Evolutionary conservation across 768 basidiomycete genomes (phyloP), one percentile per base, ranked within the genome.

Genomic region (Termitomyces sp.): DNA sequence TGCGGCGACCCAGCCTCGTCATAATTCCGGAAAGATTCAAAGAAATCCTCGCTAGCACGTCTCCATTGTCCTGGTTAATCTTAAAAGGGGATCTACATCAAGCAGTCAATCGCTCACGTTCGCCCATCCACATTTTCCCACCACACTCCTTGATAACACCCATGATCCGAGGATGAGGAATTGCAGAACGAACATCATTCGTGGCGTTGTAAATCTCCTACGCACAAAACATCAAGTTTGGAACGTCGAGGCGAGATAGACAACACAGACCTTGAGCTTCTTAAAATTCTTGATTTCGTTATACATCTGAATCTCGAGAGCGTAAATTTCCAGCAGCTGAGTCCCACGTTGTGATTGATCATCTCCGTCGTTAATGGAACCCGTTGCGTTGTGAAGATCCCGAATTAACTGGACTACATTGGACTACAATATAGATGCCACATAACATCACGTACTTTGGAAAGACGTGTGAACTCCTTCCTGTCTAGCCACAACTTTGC

Each of bases 111-210:
- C 18, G 65, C 86, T 66, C 71, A 89, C 96, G 90, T 80, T 98
- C 97, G 58, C 92, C 94, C 97, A 99, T 98, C 95, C 97, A 98
- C 97, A 99, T 99, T 75, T 99, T 99, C 2, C 97, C 97, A 16
- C 97, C 97, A 64, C 96, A 98, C 72, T 99, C 97, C 68, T 95
- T 92, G 75, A 99, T 98, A 53, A 98, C 93, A 44, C 96, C 97
- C 90, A 98, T 95, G 67, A 98, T 98, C 32, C 94, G 84, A 10
- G 97, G 97, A 75, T 98, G 97, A 16, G 97, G 94, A 60, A 99
- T 98, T 10, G 97, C 97, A 8, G 93, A 94, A 24, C 92, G 89
- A 53, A 99, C 92, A 45, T 86, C 84, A 62, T 91, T 91, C 13
- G 92, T 88, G 10, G 96, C 94, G 63, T 97, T 95, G 75, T 99